Percentiles rank a stretch among this genome's conserved stretches.
These are phyloP conservation scores for Daedalea quercina DNA, from an alignment of 768 basidiomycete species.

Conservation along the genomic window DNA sequence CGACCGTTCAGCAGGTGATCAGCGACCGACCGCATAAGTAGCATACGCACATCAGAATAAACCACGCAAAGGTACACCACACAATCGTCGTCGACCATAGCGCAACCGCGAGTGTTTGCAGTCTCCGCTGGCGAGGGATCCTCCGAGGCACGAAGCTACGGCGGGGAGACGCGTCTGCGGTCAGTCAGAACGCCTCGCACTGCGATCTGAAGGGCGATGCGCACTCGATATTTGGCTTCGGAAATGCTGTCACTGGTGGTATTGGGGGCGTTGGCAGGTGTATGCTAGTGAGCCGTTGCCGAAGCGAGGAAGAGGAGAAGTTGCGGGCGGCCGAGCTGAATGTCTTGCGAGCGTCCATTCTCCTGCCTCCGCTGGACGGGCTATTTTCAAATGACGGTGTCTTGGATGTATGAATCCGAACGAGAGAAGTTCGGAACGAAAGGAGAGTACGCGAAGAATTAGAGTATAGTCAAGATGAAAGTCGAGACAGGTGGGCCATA, in stretches of 20 bases:
- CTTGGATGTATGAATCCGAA: no score
- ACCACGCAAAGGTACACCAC: slow-evolving; percentile 56
- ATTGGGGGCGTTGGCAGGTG: slow-evolving; percentile 47
- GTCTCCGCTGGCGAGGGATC: slow-evolving; percentile 77
- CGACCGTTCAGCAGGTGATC: not conserved
- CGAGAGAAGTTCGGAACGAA: no score
- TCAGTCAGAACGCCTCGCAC: slow-evolving; percentile 1
- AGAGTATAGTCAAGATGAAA: no score
- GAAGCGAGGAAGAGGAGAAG: slow-evolving; percentile 56
- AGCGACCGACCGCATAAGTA: not conserved
- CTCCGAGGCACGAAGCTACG: slow-evolving; percentile 77
- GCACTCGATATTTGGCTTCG: slow-evolving; percentile 65
- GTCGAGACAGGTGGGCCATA: no score
- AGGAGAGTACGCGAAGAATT: no score
- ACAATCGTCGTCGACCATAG: slow-evolving; percentile 82
- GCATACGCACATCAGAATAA: slow-evolving; percentile 70
- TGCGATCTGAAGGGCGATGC: slow-evolving; percentile 14
- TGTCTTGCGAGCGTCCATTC: slow-evolving; percentile 4
- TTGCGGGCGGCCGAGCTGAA: slow-evolving; percentile 34
- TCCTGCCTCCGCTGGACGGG: not conserved
- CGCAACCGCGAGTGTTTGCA: slow-evolving; percentile 88
- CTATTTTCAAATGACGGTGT: not conserved
- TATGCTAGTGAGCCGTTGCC: slow-evolving; percentile 46
- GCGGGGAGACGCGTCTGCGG: not conserved
- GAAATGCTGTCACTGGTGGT: slow-evolving; percentile 56